phyloP scores from a whole-genome alignment of 129 eudicot genomes.

The Centrapalus pauciflorus region DNA sequence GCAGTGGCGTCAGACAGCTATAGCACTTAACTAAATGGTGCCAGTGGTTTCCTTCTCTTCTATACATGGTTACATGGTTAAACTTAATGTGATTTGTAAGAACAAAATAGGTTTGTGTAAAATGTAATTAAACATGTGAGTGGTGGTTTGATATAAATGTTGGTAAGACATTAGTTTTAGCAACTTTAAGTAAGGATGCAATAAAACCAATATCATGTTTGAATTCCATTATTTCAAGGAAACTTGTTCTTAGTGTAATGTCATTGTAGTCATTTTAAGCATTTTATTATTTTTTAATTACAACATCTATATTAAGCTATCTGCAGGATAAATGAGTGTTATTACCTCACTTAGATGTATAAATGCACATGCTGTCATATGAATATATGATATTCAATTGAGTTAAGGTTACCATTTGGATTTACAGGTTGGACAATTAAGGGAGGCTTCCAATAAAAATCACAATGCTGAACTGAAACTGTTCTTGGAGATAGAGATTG shows the following conservation, averaged over 20 bases:
- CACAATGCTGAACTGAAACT: constrained; percentile 87
- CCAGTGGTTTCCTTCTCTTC: background rate
- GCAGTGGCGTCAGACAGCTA: background rate
- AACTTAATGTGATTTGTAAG: background rate
- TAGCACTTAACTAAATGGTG: constrained; percentile 1
- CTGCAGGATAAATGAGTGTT: background rate
- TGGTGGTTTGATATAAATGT: background rate
- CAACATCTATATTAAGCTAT: background rate
- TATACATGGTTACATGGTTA: background rate
- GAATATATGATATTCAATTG: too few species aligned
- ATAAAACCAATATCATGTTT: background rate
- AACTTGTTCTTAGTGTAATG: background rate
- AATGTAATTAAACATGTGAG: background rate
- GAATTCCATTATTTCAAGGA: background rate
- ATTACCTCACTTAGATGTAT: background rate
- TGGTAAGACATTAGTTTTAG: background rate
- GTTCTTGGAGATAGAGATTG: constrained; percentile 81
- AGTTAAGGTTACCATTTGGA: constrained; percentile 7
- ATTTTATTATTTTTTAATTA: background rate
- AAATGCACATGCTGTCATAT: background rate
- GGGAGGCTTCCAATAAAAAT: constrained; percentile 73
- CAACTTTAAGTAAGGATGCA: background rate
- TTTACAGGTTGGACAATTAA: constrained; percentile 81
- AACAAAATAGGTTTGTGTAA: background rate
- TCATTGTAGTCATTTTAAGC: background rate